phyloP scores from a whole-genome alignment of 202 grass and related monocot genomes.

The Bolboschoenoplectus hybrid region DNA sequence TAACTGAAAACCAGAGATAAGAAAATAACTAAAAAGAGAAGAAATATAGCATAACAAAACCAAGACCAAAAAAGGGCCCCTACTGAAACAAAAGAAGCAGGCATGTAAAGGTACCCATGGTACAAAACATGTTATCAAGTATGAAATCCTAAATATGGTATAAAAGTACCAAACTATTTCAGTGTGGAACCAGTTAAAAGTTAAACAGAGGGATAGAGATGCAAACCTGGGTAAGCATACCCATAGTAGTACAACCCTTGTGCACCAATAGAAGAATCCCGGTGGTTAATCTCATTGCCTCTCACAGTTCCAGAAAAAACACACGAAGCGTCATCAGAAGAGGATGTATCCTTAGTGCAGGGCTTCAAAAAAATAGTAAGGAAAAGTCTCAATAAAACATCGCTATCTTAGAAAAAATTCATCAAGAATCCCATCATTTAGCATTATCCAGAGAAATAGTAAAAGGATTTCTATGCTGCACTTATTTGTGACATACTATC shows the following conservation, averaged over 20 bases:
- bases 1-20: background rate
- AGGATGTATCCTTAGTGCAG: constrained; percentile 59
- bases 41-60: background rate
- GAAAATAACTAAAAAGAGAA: background rate
- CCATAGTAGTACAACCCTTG: constrained; percentile 79
- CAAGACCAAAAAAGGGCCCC: background rate
- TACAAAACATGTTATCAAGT: background rate
- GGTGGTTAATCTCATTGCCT: constrained; percentile 61
- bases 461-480: background rate
- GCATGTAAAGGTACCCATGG: background rate
- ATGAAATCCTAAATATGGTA: background rate
- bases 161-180: background rate
- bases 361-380: constrained; percentile 45
- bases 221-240: constrained; percentile 82
- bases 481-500: background rate
- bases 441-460: background rate
- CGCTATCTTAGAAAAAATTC: background rate
- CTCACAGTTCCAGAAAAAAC: constrained; percentile 69
- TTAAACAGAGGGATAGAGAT: constrained; percentile 25
- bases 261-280: constrained; percentile 54
- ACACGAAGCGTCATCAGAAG: constrained; percentile 71
- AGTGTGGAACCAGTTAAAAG: background rate
- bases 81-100: background rate
- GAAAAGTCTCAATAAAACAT: background rate
- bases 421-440: constrained; percentile 6